A percentile compares a stretch with the other conserved stretches of the same genome.
These are phyloP conservation scores for Microbotryum saponariae DNA, from an alignment of 1,284 basidiomycete genomes.

Conservation along the genomic window DNA sequence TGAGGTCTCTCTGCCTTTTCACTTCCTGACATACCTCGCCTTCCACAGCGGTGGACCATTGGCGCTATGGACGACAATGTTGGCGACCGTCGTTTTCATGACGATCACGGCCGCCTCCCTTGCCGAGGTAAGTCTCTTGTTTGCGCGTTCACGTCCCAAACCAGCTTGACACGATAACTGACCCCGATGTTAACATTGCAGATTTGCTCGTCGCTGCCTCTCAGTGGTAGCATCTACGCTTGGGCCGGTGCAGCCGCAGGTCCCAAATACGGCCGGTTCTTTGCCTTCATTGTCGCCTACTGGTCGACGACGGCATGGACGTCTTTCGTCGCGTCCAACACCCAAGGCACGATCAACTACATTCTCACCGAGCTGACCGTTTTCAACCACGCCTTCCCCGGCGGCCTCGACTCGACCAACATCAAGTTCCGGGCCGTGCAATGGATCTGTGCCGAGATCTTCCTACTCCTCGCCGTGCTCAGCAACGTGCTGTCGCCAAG, in stretches of 20 bases:
- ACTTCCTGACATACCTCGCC: no score
- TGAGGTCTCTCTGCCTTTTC: no score
- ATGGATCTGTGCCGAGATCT: conserved; percentile 66
- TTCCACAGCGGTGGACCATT: conserved; percentile 58
- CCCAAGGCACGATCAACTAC: conserved; percentile 76
- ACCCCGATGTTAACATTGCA: no score
- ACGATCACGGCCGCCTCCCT: conserved; percentile 72
- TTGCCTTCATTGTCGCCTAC: conserved; percentile 62
- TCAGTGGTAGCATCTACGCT: conserved; percentile 79
- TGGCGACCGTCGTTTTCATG: conserved; percentile 73
- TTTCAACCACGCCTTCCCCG: conserved; percentile 68
- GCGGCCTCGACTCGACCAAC: conserved; percentile 59
- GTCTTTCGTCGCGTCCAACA: conserved; percentile 74
- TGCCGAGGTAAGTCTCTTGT: conserved; percentile 57
- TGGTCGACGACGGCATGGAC: conserved; percentile 65
- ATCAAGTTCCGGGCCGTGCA: conserved; percentile 73
- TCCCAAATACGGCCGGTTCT: conserved; percentile 67
- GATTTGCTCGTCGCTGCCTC: conserved; percentile 34
- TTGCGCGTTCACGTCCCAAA: conserved; percentile 64
- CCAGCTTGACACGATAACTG: background rate
- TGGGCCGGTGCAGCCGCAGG: conserved; percentile 85
- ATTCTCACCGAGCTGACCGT: conserved; percentile 63
- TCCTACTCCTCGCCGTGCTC: conserved; percentile 59
- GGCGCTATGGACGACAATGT: conserved; percentile 72
- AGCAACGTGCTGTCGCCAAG: conserved; percentile 69